A percentile compares a stretch with the other conserved stretches of the same genome.
Conservation (phyloP, 2,329 filamentous ascomycete genomes). For the Fusarium sp. region DNA sequence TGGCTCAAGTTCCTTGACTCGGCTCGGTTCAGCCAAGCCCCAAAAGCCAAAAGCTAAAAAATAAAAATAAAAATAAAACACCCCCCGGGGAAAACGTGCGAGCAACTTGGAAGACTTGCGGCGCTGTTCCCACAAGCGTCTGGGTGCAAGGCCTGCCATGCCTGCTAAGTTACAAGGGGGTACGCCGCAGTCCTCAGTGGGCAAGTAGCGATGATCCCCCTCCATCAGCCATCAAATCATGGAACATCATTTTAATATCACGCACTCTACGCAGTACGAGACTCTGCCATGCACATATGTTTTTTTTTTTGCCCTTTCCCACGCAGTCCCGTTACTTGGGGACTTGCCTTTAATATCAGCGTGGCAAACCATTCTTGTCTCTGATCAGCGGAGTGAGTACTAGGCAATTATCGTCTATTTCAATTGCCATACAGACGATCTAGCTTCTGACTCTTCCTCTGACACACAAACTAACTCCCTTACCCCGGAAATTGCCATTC, state of each 20-base stretch:
- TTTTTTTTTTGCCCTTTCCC: not conserved
- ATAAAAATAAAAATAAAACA: not conserved
- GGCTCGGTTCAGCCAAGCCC: constrained; percentile 10
- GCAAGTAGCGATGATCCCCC: constrained; percentile 25
- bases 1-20: constrained; percentile 4
- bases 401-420: not conserved
- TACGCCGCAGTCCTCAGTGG: constrained; percentile 9
- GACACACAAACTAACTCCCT: constrained; percentile 8
- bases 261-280: not conserved
- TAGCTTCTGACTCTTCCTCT: constrained; percentile 5
- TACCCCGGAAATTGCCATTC: constrained; percentile 15
- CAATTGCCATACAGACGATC: not conserved
- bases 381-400: not conserved
- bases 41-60: not conserved
- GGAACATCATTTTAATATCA: not conserved
- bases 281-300: not conserved
- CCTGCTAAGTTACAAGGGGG: constrained; percentile 11
- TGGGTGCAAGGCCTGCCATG: not conserved
- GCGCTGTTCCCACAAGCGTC: constrained; percentile 5
- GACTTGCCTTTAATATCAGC: not conserved
- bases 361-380: constrained; percentile 22
- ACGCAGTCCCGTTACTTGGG: not conserved
- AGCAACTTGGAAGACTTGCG: constrained; percentile 18
- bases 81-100: constrained; percentile 10
- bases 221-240: constrained; percentile 30